Evolutionary conservation across 2,329 filamentous ascomycete species (phyloP).

Genomic region (Aspergillus quadricinctus): DNA sequence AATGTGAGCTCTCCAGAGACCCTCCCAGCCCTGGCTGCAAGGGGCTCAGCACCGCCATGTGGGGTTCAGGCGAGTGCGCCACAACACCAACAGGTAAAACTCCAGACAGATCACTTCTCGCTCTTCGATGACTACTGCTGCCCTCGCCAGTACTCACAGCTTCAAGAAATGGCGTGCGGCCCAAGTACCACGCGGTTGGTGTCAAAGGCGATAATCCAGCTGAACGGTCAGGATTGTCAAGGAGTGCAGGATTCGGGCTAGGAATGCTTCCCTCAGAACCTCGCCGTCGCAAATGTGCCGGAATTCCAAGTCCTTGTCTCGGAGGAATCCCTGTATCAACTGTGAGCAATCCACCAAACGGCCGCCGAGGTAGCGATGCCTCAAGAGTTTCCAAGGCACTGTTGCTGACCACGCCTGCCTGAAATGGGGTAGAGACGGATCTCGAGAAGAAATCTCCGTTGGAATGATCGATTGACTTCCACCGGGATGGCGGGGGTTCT

Average conservation of each 20-base stretch:
- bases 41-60: constrained; percentile 33
- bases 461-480: constrained; percentile 17
- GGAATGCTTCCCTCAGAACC: constrained; percentile 69
- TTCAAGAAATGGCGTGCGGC: constrained; percentile 42
- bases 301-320: constrained; percentile 56
- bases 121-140: constrained; percentile 33
- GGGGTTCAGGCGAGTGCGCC: constrained; percentile 25
- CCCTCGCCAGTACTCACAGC: constrained; percentile 28
- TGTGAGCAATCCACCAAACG: constrained; percentile 73
- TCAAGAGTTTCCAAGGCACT: constrained; percentile 3
- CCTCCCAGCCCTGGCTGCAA: constrained; percentile 25
- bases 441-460: constrained; percentile 4
- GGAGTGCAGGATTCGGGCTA: constrained; percentile 44
- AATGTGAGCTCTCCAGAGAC: constrained; percentile 28
- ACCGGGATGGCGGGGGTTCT: constrained; percentile 8
- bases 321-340: constrained; percentile 51
- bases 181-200: constrained; percentile 63
- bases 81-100: constrained; percentile 23
- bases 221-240: constrained; percentile 33
- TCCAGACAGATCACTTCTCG: constrained; percentile 56
- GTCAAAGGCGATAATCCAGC: constrained; percentile 57
- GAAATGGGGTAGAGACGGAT: constrained; percentile 1
- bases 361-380: constrained; percentile 46
- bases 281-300: constrained; percentile 51
- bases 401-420: constrained; percentile 4